Evolutionary conservation across 306 rosid species (phyloP).

Genomic region (Cercis canadensis): DNA sequence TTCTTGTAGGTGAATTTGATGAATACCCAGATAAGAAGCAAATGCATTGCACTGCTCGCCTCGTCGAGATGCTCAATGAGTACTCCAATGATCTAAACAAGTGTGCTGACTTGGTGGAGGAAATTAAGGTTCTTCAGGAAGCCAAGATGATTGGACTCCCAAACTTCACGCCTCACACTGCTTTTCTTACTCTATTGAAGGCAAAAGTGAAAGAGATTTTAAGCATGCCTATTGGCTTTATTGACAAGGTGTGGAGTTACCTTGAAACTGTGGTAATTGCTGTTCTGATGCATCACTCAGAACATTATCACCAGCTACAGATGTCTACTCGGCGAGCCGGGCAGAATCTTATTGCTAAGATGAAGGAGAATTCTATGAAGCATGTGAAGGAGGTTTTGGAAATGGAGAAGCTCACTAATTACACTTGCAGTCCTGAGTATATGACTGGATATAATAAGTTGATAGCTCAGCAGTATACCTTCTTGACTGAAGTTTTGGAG

Average conservation of each 20-base stretch:
- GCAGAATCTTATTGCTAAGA: constrained; percentile 29
- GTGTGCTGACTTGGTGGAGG: constrained; percentile 7
- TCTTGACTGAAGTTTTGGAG: not conserved
- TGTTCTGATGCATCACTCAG: constrained; percentile 38
- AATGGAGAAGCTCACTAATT: constrained; percentile 49
- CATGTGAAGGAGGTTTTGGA: constrained; percentile 38
- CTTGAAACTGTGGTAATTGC: constrained; percentile 28
- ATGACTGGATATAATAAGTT: constrained; percentile 26
- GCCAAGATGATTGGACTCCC: constrained; percentile 34
- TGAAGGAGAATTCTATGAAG: constrained; percentile 32
- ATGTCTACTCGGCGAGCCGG: constrained; percentile 26
- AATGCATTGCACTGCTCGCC: constrained; percentile 37
- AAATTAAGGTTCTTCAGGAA: constrained; percentile 16
- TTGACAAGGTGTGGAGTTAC: constrained; percentile 36
- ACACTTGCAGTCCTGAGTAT: constrained; percentile 43
- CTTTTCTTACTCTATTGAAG: constrained; percentile 29
- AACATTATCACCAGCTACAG: constrained; percentile 44
- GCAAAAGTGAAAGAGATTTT: constrained; percentile 37
- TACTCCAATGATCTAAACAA: constrained; percentile 12
- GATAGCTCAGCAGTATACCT: constrained; percentile 4
- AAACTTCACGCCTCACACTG: constrained; percentile 46
- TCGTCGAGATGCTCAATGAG: constrained; percentile 21
- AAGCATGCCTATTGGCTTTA: constrained; percentile 29
- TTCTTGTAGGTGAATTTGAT: constrained; percentile 32
- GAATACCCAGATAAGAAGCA: constrained; percentile 14